Evolutionary conservation across 768 basidiomycete genomes (phyloP), one percentile per base, ranked within the genome.

Genomic region (Serendipita vermifera): DNA sequence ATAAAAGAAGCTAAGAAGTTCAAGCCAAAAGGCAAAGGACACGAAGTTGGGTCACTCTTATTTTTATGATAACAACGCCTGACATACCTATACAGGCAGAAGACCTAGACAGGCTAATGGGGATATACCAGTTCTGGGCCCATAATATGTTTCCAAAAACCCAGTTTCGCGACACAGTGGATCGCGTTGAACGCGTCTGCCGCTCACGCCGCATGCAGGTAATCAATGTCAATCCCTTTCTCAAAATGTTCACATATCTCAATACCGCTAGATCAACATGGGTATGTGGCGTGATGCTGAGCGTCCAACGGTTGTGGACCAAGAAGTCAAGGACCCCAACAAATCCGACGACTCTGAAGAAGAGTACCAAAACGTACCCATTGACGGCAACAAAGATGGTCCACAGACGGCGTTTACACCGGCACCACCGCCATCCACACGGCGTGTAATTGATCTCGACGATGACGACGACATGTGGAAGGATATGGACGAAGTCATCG

Each of bases 121-220:
- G 82, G 59, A 71, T 86, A 33, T 98, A 98, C 66, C 90, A 92
- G 64, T 86, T 91, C 63, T 99, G 96, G 96, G 78, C 90, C 3
- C 96, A 98, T 70, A 79, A 77, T 62, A 75, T 99, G 74, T 93
- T 85, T 65, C 96, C 96, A 3, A 89, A 85, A 64, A 83, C 79
- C 3, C 82, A 84, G 36, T 96, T 98, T 67, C 75, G 75, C 40
- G 92, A 96, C 64, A 94, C 91, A 0, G 81, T 94, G 3, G 71
- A 79, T 31, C 77, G 85, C 7, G 79, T 98, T 7, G 94, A 99
- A 72, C 88, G 84, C 62, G 68, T 96, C 9, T 96, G 89, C 64
- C 86, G 87, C 61, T 83, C 86, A 4, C 80, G 81, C 53, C 78
- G 86, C 13, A 86, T 97, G 83, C 77, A 85, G 69, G 94, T 96